phyloP scores from a whole-genome alignment of 176 grass and related monocot genomes.

The Miscanthus lutarioriparius region DNA sequence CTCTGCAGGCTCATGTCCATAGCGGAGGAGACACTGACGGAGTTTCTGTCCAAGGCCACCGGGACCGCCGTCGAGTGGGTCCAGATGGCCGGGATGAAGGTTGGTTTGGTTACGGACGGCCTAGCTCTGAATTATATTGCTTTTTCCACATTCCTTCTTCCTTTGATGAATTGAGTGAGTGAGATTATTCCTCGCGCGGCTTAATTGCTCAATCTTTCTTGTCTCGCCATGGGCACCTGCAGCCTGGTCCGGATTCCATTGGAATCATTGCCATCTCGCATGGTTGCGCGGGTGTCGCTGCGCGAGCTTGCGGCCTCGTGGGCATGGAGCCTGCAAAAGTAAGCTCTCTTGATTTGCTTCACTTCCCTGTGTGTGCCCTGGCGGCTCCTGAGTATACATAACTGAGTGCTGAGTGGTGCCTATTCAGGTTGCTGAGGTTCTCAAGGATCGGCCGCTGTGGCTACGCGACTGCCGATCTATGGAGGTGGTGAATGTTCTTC shows the following conservation, averaged over 20 bases:
- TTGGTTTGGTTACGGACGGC: not conserved
- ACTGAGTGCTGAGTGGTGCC: not conserved
- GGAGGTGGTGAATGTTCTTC: conserved; percentile 73
- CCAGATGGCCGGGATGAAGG: conserved; percentile 95
- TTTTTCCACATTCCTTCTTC: not conserved
- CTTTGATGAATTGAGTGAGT: not conserved
- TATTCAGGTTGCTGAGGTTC: conserved; percentile 82
- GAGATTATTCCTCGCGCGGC: not conserved
- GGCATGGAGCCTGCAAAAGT: conserved; percentile 93
- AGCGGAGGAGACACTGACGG: conserved; percentile 72
- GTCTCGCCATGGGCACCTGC: conserved; percentile 13
- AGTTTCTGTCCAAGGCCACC: conserved; percentile 89
- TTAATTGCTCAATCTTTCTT: not conserved
- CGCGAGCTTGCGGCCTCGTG: conserved; percentile 92
- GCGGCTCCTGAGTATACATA: not conserved
- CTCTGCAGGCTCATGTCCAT: conserved; percentile 62
- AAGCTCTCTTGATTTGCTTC: conserved; percentile 12
- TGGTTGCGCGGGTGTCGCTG: conserved; percentile 81
- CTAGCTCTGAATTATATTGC: not conserved
- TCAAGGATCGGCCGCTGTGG: conserved; percentile 87
- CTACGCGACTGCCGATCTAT: conserved; percentile 78
- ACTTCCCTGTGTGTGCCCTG: not conserved
- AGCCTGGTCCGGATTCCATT: conserved; percentile 99
- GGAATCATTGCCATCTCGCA: conserved; percentile 99
- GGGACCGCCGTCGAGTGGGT: conserved; percentile 87